A percentile compares a stretch with the other conserved stretches of the same genome.
phyloP scores from a whole-genome alignment of 768 basidiomycete species.

The Tylopilus subfusipes region DNA sequence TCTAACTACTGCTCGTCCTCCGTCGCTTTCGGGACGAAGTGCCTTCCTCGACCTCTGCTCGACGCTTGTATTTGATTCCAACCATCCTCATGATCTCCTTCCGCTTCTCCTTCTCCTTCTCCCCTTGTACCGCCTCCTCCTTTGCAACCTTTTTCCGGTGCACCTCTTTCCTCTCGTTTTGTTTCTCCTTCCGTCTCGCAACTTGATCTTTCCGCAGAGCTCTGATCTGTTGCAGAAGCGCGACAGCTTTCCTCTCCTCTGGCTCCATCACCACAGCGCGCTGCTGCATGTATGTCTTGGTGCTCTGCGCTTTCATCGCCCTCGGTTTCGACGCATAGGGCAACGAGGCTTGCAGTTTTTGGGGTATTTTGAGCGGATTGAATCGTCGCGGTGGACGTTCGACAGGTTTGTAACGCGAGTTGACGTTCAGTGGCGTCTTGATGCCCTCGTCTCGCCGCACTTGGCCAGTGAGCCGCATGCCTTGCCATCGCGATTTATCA shows the following conservation, averaged over 20 bases:
- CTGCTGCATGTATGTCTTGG: constrained; percentile 87
- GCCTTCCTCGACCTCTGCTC: constrained; percentile 58
- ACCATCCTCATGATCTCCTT: constrained; percentile 71
- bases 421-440: constrained; percentile 74
- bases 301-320: constrained; percentile 67
- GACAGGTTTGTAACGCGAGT: constrained; percentile 86
- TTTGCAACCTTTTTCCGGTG: constrained; percentile 72
- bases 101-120: constrained; percentile 73
- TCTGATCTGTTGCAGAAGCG: constrained; percentile 89
- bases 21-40: constrained; percentile 45
- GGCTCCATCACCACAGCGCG: constrained; percentile 94
- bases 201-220: constrained; percentile 90
- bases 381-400: constrained; percentile 80
- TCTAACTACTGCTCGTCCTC: constrained; percentile 33
- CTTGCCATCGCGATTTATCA: constrained; percentile 80
- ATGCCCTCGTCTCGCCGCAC: constrained; percentile 82
- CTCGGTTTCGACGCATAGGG: constrained; percentile 94
- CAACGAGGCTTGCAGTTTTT: constrained; percentile 84
- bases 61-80: constrained; percentile 70
- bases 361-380: constrained; percentile 84
- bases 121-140: constrained; percentile 55
- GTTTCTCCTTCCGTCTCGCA: constrained; percentile 74
- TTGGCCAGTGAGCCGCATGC: constrained; percentile 95
- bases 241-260: constrained; percentile 90
- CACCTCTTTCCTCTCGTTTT: constrained; percentile 69